Evolutionary conservation across 169 alveolate species (phyloP).

Genomic region (Amoebophrya sp.): DNA sequence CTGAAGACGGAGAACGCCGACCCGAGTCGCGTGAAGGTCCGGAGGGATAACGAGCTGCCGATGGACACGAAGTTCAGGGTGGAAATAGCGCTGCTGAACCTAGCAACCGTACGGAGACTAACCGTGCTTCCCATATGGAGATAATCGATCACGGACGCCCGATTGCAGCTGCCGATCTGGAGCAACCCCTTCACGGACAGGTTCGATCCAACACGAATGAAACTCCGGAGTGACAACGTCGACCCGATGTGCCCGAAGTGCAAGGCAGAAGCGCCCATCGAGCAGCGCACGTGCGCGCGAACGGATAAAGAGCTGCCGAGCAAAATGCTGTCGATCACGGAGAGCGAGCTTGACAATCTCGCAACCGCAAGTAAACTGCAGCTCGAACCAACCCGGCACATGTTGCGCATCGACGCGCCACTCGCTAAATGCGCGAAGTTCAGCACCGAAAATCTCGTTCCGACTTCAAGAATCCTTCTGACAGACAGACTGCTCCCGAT

Average conservation of each 20-base stretch:
- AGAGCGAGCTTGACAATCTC: not conserved
- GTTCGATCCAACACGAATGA: not conserved
- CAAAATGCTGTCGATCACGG: not conserved
- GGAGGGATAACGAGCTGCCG: not conserved
- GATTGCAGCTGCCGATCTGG: not conserved
- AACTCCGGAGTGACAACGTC: not conserved
- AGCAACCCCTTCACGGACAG: not conserved
- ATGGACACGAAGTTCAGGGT: not conserved
- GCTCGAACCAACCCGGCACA: not conserved
- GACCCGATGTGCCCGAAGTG: not conserved
- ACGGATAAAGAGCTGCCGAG: not conserved
- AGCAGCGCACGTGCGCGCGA: not conserved
- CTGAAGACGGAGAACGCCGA: not conserved
- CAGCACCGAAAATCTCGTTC: not conserved
- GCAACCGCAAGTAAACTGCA: too few species aligned
- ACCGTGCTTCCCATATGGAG: not conserved
- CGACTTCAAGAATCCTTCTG: not conserved
- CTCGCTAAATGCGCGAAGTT: not conserved
- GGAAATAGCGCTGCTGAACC: not conserved
- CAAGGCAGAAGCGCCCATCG: not conserved
- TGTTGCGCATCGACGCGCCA: not conserved
- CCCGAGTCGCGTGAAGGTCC: slow-evolving; percentile 4
- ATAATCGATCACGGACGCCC: not conserved
- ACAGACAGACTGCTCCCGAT: slow-evolving; percentile 28
- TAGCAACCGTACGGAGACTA: not conserved